These are phyloP conservation scores for Lophiotrema nucula DNA, from an alignment of 495 filamentous ascomycete genomes.

Conservation along the genomic window DNA sequence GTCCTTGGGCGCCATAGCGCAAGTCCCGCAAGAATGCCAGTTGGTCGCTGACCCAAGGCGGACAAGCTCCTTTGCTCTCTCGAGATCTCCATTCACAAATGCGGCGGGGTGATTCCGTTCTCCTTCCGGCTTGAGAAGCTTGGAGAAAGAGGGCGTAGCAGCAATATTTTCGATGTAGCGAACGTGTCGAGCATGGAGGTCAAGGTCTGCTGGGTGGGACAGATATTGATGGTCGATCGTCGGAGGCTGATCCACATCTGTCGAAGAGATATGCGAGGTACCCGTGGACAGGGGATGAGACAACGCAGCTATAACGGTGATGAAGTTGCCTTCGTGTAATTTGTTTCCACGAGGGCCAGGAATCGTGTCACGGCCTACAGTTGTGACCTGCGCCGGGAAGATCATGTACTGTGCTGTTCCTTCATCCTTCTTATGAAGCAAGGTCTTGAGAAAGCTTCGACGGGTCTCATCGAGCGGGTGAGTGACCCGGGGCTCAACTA, in stretches of 20 bases:
- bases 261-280: slow-evolving; percentile 53
- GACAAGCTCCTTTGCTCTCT: slow-evolving; percentile 17
- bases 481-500: background rate
- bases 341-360: background rate
- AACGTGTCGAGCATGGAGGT: slow-evolving; percentile 4
- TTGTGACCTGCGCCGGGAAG: slow-evolving; percentile 3
- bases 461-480: slow-evolving; percentile 12
- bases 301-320: slow-evolving; percentile 39
- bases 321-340: slow-evolving; percentile 15
- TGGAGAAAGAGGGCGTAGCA: background rate
- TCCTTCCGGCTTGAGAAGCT: slow-evolving; percentile 14
- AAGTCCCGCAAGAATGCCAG: slow-evolving; percentile 33
- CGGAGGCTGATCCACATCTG: slow-evolving; percentile 54
- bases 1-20: slow-evolving; percentile 30
- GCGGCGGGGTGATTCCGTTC: background rate
- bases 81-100: slow-evolving; percentile 3
- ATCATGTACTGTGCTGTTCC: slow-evolving; percentile 19
- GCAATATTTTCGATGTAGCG: slow-evolving; percentile 12
- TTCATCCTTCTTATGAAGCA: slow-evolving; percentile 4
- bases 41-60: background rate
- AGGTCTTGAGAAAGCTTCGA: background rate
- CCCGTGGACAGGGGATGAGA: slow-evolving; percentile 48
- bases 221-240: slow-evolving; percentile 59
- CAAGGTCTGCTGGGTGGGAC: slow-evolving; percentile 26
- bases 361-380: background rate